Evolutionary conservation across 108 stramenopile genomes (phyloP).

Genomic region (Stephanodiscus triporus): DNA sequence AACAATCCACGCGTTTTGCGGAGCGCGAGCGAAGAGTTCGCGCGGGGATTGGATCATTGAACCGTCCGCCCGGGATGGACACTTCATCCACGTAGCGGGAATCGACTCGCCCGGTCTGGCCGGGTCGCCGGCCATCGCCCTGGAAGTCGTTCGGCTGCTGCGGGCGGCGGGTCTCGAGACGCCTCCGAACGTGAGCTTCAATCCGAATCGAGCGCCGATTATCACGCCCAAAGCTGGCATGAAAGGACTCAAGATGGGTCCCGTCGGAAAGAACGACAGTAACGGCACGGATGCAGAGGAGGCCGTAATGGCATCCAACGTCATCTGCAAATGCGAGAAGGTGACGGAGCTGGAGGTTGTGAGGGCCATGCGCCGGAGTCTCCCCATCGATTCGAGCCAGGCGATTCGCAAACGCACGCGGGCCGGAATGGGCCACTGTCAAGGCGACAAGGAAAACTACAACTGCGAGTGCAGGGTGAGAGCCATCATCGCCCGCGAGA

Average conservation of each 20-base stretch:
- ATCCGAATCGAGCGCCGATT: slow-evolving; percentile 79
- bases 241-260: slow-evolving; percentile 70
- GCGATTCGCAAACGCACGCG: slow-evolving; percentile 77
- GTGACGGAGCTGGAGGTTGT: slow-evolving; percentile 82
- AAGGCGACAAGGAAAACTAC: slow-evolving; percentile 72
- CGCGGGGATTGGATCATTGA: slow-evolving; percentile 90
- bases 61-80: slow-evolving; percentile 47
- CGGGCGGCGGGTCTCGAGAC: slow-evolving; percentile 58
- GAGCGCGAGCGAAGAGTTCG: slow-evolving; percentile 69
- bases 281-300: slow-evolving; percentile 58
- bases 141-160: slow-evolving; percentile 70
- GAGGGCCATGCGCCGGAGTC: slow-evolving; percentile 63
- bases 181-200: slow-evolving; percentile 59
- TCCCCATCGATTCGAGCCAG: slow-evolving; percentile 80
- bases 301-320: slow-evolving; percentile 64
- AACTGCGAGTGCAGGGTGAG: slow-evolving; percentile 74
- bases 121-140: slow-evolving; percentile 78
- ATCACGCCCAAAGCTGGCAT: slow-evolving; percentile 75
- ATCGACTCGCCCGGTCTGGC: slow-evolving; percentile 82
- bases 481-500: slow-evolving; percentile 76
- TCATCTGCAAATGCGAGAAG: slow-evolving; percentile 82
- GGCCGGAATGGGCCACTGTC: slow-evolving; percentile 69
- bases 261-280: slow-evolving; percentile 67
- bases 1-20: slow-evolving; percentile 75
- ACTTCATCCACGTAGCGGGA: slow-evolving; percentile 79